Base-by-base conservation (phyloP, 768 basidiomycete species). In the Pleurotus ostreatus region DNA sequence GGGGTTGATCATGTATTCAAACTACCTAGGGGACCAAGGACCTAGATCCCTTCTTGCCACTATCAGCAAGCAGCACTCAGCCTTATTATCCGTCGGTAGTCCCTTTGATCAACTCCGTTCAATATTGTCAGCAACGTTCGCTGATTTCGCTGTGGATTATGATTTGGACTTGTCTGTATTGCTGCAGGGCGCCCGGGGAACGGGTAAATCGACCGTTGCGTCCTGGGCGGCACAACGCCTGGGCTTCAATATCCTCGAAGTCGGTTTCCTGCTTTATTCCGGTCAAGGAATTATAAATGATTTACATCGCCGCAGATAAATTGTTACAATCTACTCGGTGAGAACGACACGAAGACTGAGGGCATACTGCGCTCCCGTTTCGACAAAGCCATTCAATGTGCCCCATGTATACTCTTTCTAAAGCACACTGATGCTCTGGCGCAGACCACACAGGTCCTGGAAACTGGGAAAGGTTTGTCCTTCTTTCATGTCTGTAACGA, bases 341-440 rank as follows among this genome's bases (percentile, higher is more conserved):
- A 98, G 48, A 87, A 79, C 43, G 83, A 87, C 44, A 72, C 74
- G 2, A 87, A 88, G 61, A 91, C 91, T 0, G 88, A 92, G 63
- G 90, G 81, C 1, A 79, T 77, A 2, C 72, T 98, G 0, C 78
- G 79, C 34, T 84, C 85, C 3, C 80, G 83, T 12, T 83, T 97
- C 60, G 92, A 92, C 52, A 82, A 86, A 68, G 94, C 92, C 1
- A 73, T 78, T 13, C 70, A 78, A 2, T 93, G 89, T 65, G 83
- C 92, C 0, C 97, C 97, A 0, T 97, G 92, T 64, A 73, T 98
- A 40, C 71, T 98, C 16, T 70, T 97, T 1, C 70, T 99, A 38
- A 78, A 88, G 18, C 85, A 94, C 61, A 68, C 90, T 11, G 92
- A 97, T 59, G 96, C 92, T 5, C 71, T 98, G 15, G 78, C 79